phyloP scores from a whole-genome alignment of 106 monocot species.

The Platanthera guangdongensis region DNA sequence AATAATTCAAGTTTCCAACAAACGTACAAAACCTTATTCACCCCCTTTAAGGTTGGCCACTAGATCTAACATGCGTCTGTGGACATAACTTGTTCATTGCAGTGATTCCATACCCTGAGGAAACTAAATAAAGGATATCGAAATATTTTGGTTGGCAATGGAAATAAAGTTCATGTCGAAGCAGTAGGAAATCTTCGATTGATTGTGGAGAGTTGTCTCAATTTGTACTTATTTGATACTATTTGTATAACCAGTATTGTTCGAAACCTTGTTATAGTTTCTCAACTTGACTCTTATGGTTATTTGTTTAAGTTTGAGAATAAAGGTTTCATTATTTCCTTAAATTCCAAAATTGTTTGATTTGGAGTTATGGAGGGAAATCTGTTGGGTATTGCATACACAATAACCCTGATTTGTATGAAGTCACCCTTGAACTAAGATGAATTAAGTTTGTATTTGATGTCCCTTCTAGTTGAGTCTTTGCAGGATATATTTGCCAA shows the following conservation, averaged over 20 bases:
- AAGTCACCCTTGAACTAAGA: too few relatives aligned
- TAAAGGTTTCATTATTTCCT: too few relatives aligned
- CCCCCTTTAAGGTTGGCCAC: too few relatives aligned
- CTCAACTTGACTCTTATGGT: slow-evolving; percentile 6
- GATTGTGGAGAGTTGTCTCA: neutral
- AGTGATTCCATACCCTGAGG: neutral
- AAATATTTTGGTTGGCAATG: neutral
- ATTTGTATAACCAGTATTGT: slow-evolving; percentile 2
- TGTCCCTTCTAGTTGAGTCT: too few relatives aligned
- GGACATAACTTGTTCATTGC: neutral
- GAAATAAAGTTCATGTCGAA: neutral
- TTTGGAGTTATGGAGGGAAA: neutral
- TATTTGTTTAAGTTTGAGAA: neutral
- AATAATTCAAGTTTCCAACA: too few relatives aligned
- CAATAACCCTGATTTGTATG: too few relatives aligned
- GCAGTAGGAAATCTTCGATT: neutral
- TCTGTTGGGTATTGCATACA: too few relatives aligned
- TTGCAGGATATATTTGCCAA: too few relatives aligned
- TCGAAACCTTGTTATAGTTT: slow-evolving; percentile 4
- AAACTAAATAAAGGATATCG: neutral
- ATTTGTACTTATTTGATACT: slow-evolving; percentile 9
- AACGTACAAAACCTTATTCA: too few relatives aligned
- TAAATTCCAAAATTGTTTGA: neutral
- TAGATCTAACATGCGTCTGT: too few relatives aligned
- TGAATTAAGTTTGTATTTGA: too few relatives aligned